Base-by-base conservation (phyloP, 2,329 filamentous ascomycete species). In the Cyclaneusma minus region DNA sequence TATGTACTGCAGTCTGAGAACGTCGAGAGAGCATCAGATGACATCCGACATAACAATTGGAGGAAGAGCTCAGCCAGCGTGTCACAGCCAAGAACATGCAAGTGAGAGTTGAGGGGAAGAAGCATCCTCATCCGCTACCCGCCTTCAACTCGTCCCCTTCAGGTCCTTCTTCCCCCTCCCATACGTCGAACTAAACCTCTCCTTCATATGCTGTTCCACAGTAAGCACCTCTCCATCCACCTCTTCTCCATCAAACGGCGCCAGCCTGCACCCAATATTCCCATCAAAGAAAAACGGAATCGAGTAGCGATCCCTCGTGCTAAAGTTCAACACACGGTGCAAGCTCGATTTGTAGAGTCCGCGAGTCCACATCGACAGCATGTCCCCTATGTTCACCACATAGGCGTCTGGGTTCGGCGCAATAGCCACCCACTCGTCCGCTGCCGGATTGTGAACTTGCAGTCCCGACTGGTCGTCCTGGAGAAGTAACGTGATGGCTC, bases 251-350 rank as follows among this genome's bases (percentile, higher is more conserved):
- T 37, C 38, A 20, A 44, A 28, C 8, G 41, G 41, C 22, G 27
- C 34, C 23, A 49, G 35, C 8, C 42, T 33, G 36, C 37, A 48
- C 21, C 64, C 58, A 5, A 60, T 47, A 43, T 66, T 64, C 4
- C 63, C 63, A 29, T 61, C 59, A 29, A 66, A 59, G 42, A 68
- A 69, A 27, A 68, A 59, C 0, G 64, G 62, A n/a, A 69, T 50
- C 5, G 58, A 64, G 39, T 67, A 70, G 19, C 67, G 52, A 38
- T 67, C 58, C 7, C 45, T 48, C 2, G 49, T 50, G 3, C 54
- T 57, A 22, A 51, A 51, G 47, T 68, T 68, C 35, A 69, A 58
- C 14, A 70, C 65, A 6, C 64, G 50, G 39, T 71, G 66, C 4
- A 64, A 42, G 25, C 56, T 65, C 37, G 56, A 62, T 39, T 56